Percentiles rank a stretch among this genome's conserved stretches.
Evolutionary conservation across 1,284 basidiomycete species (phyloP).

Genomic region (Chondrostereum purpureum): DNA sequence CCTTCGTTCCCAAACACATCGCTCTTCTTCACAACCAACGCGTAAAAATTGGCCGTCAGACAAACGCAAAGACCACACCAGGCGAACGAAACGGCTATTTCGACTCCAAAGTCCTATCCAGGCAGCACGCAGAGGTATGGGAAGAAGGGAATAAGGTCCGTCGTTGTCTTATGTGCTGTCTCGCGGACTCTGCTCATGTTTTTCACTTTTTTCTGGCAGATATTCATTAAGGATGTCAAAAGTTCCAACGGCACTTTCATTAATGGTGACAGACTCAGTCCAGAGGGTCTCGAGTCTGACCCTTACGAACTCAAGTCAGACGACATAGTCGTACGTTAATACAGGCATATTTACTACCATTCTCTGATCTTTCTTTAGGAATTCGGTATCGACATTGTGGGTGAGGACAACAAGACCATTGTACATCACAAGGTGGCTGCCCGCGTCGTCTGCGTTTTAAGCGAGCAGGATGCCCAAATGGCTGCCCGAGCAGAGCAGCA

Average conservation of each 20-base stretch:
- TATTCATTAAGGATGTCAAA: slow-evolving; percentile 98
- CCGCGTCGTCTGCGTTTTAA: slow-evolving; percentile 85
- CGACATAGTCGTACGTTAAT: slow-evolving; percentile 57
- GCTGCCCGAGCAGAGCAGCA: slow-evolving; percentile 63
- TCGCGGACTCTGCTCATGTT: neutral
- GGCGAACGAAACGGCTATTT: slow-evolving; percentile 96
- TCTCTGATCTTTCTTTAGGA: slow-evolving; percentile 49
- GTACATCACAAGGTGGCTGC: slow-evolving; percentile 98
- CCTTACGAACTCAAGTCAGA: slow-evolving; percentile 93
- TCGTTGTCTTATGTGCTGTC: slow-evolving; percentile 7
- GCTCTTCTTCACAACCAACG: slow-evolving; percentile 67
- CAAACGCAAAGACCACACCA: slow-evolving; percentile 93
- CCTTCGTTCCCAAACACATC: slow-evolving; percentile 95
- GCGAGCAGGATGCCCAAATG: slow-evolving; percentile 75
- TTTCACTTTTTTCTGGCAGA: slow-evolving; percentile 38
- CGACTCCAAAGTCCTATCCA: slow-evolving; percentile 92
- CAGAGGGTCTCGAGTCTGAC: slow-evolving; percentile 88
- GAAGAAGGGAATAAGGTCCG: slow-evolving; percentile 81
- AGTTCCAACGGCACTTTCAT: slow-evolving; percentile 99
- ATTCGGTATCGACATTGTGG: slow-evolving; percentile 98
- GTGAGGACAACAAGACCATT: slow-evolving; percentile 97
- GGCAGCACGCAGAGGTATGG: slow-evolving; percentile 98
- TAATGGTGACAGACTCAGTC: slow-evolving; percentile 88
- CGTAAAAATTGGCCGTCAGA: slow-evolving; percentile 97
- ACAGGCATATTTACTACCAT: slow-evolving; percentile 2